Evolutionary conservation across 1,284 basidiomycete genomes (phyloP).

Genomic region (Apiotrichum domesticum): DNA sequence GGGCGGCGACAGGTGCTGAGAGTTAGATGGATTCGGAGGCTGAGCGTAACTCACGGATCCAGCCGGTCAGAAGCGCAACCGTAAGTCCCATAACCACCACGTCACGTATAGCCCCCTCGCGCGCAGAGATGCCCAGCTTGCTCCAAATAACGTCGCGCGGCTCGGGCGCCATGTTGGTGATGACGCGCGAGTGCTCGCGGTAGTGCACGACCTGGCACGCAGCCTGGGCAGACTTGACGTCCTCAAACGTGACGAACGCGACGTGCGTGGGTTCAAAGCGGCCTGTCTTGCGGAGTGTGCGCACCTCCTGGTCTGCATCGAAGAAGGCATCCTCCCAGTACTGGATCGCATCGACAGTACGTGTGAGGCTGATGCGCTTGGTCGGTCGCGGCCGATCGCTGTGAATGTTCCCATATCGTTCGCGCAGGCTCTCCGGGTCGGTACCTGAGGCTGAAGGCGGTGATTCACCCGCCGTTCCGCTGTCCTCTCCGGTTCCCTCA

Average conservation of each 20-base stretch:
- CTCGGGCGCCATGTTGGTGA: constrained; percentile 77
- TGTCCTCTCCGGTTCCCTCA: constrained; percentile 17
- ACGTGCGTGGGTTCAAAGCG: constrained; percentile 72
- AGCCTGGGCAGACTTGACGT: constrained; percentile 88
- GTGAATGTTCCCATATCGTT: constrained; percentile 23
- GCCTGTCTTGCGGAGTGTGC: constrained; percentile 38
- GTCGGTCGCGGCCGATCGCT: constrained; percentile 34
- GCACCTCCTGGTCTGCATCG: constrained; percentile 66
- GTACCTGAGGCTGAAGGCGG: background rate
- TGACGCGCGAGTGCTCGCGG: constrained; percentile 59
- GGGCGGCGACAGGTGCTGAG: constrained; percentile 67
- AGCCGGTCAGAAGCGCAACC: constrained; percentile 67
- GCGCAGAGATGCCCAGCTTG: constrained; percentile 65
- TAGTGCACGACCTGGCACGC: constrained; percentile 81
- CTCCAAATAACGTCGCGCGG: constrained; percentile 94
- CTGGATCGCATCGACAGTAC: constrained; percentile 75
- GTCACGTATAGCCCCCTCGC: constrained; percentile 59
- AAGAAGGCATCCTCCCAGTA: constrained; percentile 71
- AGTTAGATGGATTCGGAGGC: background rate
- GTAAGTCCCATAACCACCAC: constrained; percentile 64
- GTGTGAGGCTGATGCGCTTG: constrained; percentile 31
- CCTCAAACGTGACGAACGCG: constrained; percentile 96
- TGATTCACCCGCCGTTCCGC: constrained; percentile 48
- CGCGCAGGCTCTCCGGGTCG: constrained; percentile 14
- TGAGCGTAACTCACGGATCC: constrained; percentile 52